A percentile compares a stretch with the other conserved stretches of the same genome.
phyloP scores from a whole-genome alignment of 1,284 basidiomycete genomes.

The Apiotrichum montevideense region DNA sequence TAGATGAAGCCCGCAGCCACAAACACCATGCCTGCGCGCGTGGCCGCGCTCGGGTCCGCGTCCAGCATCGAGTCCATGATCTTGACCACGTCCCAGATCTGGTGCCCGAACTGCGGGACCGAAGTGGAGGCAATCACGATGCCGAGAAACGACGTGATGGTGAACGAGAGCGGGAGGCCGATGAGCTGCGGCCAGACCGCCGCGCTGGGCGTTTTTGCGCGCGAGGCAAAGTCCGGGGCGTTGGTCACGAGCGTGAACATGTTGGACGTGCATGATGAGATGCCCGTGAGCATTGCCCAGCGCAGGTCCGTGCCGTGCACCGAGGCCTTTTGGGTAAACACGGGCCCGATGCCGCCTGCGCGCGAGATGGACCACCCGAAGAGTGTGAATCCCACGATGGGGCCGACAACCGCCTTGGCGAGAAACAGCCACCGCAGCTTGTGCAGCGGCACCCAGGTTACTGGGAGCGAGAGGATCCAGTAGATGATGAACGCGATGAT shows the following conservation, averaged over 20 bases:
- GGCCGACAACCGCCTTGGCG: slow-evolving; percentile 62
- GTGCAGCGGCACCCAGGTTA: slow-evolving; percentile 74
- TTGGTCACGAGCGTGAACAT: slow-evolving; percentile 54
- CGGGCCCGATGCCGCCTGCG: slow-evolving; percentile 73
- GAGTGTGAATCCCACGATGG: slow-evolving; percentile 65
- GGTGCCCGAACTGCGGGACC: slow-evolving; percentile 66
- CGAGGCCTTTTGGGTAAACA: slow-evolving; percentile 61
- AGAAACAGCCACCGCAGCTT: slow-evolving; percentile 77
- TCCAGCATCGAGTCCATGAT: slow-evolving; percentile 42
- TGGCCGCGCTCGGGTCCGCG: slow-evolving; percentile 15
- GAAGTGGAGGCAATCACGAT: slow-evolving; percentile 76
- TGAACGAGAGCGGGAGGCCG: slow-evolving; percentile 68
- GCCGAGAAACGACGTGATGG: slow-evolving; percentile 71
- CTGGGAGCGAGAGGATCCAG: slow-evolving; percentile 71
- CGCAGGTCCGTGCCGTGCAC: slow-evolving; percentile 64
- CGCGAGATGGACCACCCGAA: slow-evolving; percentile 75
- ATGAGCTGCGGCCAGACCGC: slow-evolving; percentile 65
- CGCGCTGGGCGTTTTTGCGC: slow-evolving; percentile 60
- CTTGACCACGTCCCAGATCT: slow-evolving; percentile 60
- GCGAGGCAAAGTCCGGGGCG: slow-evolving; percentile 66
- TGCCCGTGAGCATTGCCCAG: slow-evolving; percentile 71
- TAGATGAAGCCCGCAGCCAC: slow-evolving; percentile 54
- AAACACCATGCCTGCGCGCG: slow-evolving; percentile 50
- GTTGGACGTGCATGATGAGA: slow-evolving; percentile 74
- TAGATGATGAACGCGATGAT: slow-evolving; percentile 76